Evolutionary conservation across 345 rosid genomes (phyloP).

Genomic region (Boechera divaricarpa): DNA sequence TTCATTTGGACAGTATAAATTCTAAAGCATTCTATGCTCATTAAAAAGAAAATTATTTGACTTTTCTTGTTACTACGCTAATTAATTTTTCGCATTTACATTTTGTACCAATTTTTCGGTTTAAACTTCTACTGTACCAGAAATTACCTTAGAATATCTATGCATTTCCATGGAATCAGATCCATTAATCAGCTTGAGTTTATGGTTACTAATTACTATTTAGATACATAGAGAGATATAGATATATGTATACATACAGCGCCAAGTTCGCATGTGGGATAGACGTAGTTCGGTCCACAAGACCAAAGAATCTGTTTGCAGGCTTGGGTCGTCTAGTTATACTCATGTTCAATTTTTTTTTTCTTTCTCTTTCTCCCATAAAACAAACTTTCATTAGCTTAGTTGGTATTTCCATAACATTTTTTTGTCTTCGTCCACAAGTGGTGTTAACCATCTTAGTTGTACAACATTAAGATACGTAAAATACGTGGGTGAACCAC

Average conservation of each 20-base stretch:
- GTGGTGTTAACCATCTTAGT: no score
- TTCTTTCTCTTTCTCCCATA: no score
- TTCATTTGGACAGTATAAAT: neutral
- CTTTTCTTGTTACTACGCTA: neutral
- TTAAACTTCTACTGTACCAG: neutral
- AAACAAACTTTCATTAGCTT: no score
- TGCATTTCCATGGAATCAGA: neutral
- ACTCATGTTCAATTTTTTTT: neutral
- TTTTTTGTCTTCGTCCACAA: no score
- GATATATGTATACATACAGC: neutral
- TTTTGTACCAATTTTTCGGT: neutral
- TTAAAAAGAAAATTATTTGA: neutral
- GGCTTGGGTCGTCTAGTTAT: slow-evolving; percentile 21
- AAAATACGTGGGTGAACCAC: no score
- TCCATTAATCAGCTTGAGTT: neutral
- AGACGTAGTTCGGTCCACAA: slow-evolving; percentile 28
- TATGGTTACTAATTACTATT: slow-evolving; percentile 10
- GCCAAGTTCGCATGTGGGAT: slow-evolving; percentile 26
- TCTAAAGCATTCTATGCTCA: neutral
- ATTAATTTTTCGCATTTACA: neutral
- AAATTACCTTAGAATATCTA: neutral
- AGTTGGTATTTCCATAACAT: no score
- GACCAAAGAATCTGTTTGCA: slow-evolving; percentile 35
- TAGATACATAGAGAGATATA: neutral
- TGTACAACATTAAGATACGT: no score